phyloP scores from a whole-genome alignment of 2,329 filamentous ascomycete species.

The Lizonia empirigonia region DNA sequence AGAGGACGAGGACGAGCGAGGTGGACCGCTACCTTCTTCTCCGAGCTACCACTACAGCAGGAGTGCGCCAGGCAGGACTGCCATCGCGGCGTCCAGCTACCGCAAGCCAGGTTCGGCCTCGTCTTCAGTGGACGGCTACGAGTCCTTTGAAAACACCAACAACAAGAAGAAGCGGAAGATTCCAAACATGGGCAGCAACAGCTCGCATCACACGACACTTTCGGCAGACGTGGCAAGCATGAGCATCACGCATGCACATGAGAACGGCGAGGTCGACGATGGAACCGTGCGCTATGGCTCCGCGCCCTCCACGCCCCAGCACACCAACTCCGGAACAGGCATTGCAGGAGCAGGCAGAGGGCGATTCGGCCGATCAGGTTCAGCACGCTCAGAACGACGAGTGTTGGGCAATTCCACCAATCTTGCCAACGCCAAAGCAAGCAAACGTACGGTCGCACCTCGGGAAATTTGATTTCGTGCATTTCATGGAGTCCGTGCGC shows the following conservation, averaged over 20 bases:
- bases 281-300: constrained; percentile 61
- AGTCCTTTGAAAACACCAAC: constrained; percentile 97
- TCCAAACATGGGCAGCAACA: constrained; percentile 78
- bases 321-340: constrained; percentile 61
- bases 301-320: constrained; percentile 58
- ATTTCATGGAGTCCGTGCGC: constrained; percentile 40
- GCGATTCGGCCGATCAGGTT: constrained; percentile 70
- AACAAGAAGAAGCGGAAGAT: constrained; percentile 99
- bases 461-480: constrained; percentile 31
- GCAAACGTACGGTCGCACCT: constrained; percentile 46
- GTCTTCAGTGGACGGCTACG: constrained; percentile 84
- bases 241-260: constrained; percentile 57
- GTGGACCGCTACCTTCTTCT: constrained; percentile 48
- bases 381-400: constrained; percentile 51
- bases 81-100: constrained; percentile 39
- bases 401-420: constrained; percentile 52
- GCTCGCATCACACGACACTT: constrained; percentile 60
- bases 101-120: constrained; percentile 61
- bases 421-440: constrained; percentile 52
- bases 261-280: constrained; percentile 53
- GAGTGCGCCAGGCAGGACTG: constrained; percentile 35
- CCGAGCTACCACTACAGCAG: constrained; percentile 48
- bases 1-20: constrained; percentile 58
- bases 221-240: constrained; percentile 69
- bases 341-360: constrained; percentile 86